Evolutionary conservation across 2,329 filamentous ascomycete genomes (phyloP).

Genomic region (Aspergillus arachidicola): DNA sequence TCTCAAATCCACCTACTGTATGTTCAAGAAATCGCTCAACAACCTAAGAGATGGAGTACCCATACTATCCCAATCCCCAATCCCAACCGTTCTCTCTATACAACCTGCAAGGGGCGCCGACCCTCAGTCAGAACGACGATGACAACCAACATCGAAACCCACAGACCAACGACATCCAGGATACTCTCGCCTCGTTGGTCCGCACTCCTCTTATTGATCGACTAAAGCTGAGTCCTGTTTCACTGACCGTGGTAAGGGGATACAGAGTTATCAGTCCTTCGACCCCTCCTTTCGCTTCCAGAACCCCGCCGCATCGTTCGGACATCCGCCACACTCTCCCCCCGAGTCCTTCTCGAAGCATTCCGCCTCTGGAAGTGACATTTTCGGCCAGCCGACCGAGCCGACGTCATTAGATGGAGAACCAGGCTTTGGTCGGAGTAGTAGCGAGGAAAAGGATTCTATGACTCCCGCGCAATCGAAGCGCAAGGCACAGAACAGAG

Average conservation of each 20-base stretch:
- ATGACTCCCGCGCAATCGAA: slow-evolving; percentile 59
- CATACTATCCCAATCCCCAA: slow-evolving; percentile 50
- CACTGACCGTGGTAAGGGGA: slow-evolving; percentile 16
- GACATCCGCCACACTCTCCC: slow-evolving; percentile 38
- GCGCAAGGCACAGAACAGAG: slow-evolving; percentile 71
- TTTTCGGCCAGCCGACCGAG: slow-evolving; percentile 23
- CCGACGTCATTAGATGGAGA: slow-evolving; percentile 34
- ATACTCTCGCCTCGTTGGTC: slow-evolving; percentile 40
- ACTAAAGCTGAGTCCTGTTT: neutral
- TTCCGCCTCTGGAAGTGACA: slow-evolving; percentile 34
- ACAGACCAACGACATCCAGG: slow-evolving; percentile 50
- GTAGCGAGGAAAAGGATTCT: slow-evolving; percentile 58
- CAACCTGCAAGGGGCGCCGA: slow-evolving; percentile 51
- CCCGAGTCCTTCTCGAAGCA: slow-evolving; percentile 39
- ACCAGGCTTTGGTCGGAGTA: slow-evolving; percentile 44
- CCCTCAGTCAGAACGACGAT: slow-evolving; percentile 23
- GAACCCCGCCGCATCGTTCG: slow-evolving; percentile 28
- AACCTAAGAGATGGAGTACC: slow-evolving; percentile 56
- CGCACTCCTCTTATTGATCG: slow-evolving; percentile 5
- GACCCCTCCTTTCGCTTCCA: slow-evolving; percentile 43
- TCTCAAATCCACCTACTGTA: too few species aligned
- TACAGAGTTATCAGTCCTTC: slow-evolving; percentile 38
- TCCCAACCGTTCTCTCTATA: slow-evolving; percentile 55
- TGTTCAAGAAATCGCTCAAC: neutral
- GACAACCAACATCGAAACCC: slow-evolving; percentile 38